Conservation (phyloP, 2,329 filamentous ascomycete species). For the Balansia obtecta region DNA sequence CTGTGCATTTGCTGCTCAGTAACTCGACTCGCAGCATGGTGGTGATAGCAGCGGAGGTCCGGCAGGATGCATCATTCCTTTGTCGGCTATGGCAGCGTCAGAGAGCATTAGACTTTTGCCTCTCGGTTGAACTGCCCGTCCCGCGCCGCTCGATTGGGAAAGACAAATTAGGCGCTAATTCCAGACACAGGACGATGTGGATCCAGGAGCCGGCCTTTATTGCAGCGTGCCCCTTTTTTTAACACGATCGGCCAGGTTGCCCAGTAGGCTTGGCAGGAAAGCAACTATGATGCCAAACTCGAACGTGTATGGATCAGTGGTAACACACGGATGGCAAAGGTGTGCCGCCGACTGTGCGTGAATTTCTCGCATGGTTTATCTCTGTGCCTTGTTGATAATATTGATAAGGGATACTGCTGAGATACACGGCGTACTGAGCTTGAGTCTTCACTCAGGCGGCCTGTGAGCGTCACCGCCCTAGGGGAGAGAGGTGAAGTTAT, state of each 20-base stretch:
- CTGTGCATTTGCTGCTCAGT: constrained; percentile 1
- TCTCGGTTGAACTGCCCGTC: constrained; percentile 4
- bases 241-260: too few species aligned
- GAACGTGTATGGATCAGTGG: too few species aligned
- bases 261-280: too few species aligned
- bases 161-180: background rate
- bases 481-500: background rate
- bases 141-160: constrained; percentile 2
- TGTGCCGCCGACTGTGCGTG: background rate
- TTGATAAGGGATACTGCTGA: background rate
- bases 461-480: background rate
- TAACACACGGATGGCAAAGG: too few species aligned
- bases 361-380: background rate
- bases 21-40: background rate
- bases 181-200: background rate
- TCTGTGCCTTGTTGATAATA: background rate
- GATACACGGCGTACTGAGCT: background rate
- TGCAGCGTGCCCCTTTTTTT: background rate
- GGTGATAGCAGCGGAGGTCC: background rate
- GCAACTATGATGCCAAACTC: too few species aligned
- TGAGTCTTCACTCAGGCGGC: background rate
- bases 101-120: background rate
- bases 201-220: background rate
- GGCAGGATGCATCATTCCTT: background rate
- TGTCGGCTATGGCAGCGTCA: background rate